Base-by-base conservation (phyloP, 1,139 yeast species). In the Saccharomyces hybrid region DNA sequence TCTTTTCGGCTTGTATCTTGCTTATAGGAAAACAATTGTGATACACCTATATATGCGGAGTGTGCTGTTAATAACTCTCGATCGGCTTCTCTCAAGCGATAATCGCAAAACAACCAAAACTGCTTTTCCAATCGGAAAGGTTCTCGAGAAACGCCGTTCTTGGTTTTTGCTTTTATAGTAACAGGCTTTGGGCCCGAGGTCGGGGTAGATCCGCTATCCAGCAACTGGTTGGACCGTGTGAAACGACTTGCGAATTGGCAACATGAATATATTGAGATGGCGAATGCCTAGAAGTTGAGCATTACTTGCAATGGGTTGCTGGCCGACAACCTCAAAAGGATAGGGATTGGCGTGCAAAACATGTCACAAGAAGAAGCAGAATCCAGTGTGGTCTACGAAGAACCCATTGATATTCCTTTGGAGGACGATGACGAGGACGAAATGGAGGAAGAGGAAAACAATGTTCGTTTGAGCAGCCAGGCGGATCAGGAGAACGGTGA, bases 401-500 rank as follows among this genome's bases (percentile, higher is more conserved):
- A 60, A 3, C 60, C 63, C 19, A 57, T 58, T 38, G 61, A 61
- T 34, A 56, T 56, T 28, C 57, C 60, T 4, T 32, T 57, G 8
- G 60, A 53, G 19, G 59, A 58, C 28, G 61, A 58, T 14, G 60
- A 56, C 21, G 60, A 60, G n/a, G 60, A 53, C 6, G 57, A 54
- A 12, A 54, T 50, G 11, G 61, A 50, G 5, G 58, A 46, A 4
- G 56, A 46, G 8, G 58, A 38, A 38, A 38, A 38, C 12, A 38
- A 4, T 12, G 44, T 38, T 11, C 44, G 51, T 26, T 16, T 38
- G 11, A 38, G 44, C 44, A 38, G 44, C n/a, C 44, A 38, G 44
- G 44, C 44, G 12, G 44, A 38, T 4, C 44, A 38, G 9, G 42
- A 34, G 4, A 14, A 14, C 14, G 42, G 9, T 11, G 44, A 38